Base-by-base conservation (phyloP, 202 grass and related monocot species). In the Schoenoplectus tabernaemontani region DNA sequence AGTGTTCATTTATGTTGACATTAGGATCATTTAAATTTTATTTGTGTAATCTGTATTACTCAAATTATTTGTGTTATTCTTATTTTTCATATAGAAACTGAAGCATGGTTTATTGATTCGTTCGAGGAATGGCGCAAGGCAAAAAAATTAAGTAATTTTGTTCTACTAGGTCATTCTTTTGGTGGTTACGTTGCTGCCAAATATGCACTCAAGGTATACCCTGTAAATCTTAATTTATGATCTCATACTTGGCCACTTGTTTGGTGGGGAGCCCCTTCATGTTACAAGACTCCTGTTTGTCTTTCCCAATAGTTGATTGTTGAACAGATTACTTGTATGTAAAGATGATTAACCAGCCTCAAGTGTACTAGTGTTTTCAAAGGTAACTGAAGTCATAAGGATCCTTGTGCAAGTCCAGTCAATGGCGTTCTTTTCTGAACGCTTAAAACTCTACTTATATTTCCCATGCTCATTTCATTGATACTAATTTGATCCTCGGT, bases 71-170 rank as follows among this genome's bases (percentile, higher is more conserved):
- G 6, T 51, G 5, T 17, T 74, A 24, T 3, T 79, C 24, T 61
- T 24, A 3, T 46, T 30, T 64, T 19, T 64, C 8, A 5, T 62
- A 80, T 82, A 98, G 95, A 98, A 90, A 98, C 95, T 48, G 95
- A 98, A 82, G 84, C 88, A 33, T 98, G 95, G 95, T 98, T 98
- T 83, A 92, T 98, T 38, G 91, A 98, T 92, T 94, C 95, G 80
- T 94, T 98, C 3, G 95, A 98, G 78, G 95, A 94, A 82, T 98
- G 95, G 95, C 95, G 95, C 57, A 98, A 94, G 84, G 89, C 95
- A 47, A 98, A 94, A 79, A 92, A 92, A 66, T 87, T 98, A 20
- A 89, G 77, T 78, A 92, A 98, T 81, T 98, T 98, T 89, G 82
- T 98, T 86, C 90, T 98, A 77, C 89, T 94, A 37, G 95, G 95